phyloP scores from a whole-genome alignment of 1,139 yeast genomes.

The Pneumocystis canis region DNA sequence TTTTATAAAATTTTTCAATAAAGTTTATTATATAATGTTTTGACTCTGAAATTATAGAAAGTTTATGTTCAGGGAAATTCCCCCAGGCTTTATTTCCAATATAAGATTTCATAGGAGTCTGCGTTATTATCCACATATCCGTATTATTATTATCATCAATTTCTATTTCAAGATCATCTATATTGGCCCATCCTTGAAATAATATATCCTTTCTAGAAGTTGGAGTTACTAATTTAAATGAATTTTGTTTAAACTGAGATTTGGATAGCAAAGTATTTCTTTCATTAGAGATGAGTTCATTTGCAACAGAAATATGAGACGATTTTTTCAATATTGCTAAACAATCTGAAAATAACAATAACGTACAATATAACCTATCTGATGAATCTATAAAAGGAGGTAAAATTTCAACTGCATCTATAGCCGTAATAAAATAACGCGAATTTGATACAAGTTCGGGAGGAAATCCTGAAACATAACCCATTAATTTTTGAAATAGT shows the following conservation, averaged over 20 bases:
- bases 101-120: neutral
- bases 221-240: neutral
- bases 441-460: conserved; percentile 7
- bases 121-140: neutral
- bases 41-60: neutral
- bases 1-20: neutral
- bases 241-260: neutral
- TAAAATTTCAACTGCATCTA: conserved; percentile 8
- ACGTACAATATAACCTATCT: neutral
- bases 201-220: neutral
- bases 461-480: conserved; percentile 9
- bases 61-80: neutral
- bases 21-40: neutral
- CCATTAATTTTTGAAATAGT: conserved; percentile 6
- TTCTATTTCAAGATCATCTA: neutral
- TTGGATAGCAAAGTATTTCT: neutral
- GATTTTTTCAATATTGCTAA: neutral
- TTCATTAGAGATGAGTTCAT: neutral
- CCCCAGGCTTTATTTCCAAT: neutral
- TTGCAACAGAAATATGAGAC: neutral
- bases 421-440: conserved; percentile 3
- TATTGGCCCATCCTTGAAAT: neutral
- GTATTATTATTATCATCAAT: neutral
- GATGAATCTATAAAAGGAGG: neutral
- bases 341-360: conserved; percentile 1